phyloP scores from a whole-genome alignment of 768 basidiomycete genomes.

The Suillus clintonianus region DNA sequence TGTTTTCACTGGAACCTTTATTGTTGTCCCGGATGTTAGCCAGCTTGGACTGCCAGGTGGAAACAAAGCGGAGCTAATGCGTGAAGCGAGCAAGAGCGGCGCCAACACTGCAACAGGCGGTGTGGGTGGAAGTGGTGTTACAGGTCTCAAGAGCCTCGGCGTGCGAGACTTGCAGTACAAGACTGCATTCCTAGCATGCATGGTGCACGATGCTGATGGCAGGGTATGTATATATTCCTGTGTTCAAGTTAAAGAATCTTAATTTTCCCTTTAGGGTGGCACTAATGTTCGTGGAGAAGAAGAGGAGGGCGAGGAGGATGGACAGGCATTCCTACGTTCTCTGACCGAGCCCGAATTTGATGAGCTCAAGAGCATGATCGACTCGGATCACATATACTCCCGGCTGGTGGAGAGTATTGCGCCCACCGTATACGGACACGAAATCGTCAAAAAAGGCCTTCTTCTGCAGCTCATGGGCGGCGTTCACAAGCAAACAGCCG shows the following conservation, averaged over 20 bases:
- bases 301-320: slow-evolving; percentile 74
- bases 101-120: slow-evolving; percentile 60
- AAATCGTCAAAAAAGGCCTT: slow-evolving; percentile 98
- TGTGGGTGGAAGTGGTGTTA: slow-evolving; percentile 81
- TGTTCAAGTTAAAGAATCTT: not conserved
- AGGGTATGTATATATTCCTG: slow-evolving; percentile 55
- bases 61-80: slow-evolving; percentile 85
- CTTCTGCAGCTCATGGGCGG: slow-evolving; percentile 97
- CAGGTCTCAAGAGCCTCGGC: slow-evolving; percentile 90
- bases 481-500: slow-evolving; percentile 93
- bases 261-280: slow-evolving; percentile 51
- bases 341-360: slow-evolving; percentile 94
- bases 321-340: slow-evolving; percentile 83
- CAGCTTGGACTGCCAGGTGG: slow-evolving; percentile 95
- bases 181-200: slow-evolving; percentile 97
- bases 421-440: slow-evolving; percentile 97
- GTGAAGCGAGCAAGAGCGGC: slow-evolving; percentile 74
- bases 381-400: slow-evolving; percentile 92
- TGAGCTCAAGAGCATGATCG: slow-evolving; percentile 92
- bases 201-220: slow-evolving; percentile 91
- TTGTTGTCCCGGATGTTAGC: slow-evolving; percentile 97
- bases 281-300: slow-evolving; percentile 92
- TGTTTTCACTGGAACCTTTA: slow-evolving; percentile 96
- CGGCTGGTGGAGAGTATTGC: slow-evolving; percentile 94
- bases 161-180: slow-evolving; percentile 97